These are phyloP conservation scores for Eucalyptus marginata DNA, from an alignment of 345 rosid species.

Conservation along the genomic window DNA sequence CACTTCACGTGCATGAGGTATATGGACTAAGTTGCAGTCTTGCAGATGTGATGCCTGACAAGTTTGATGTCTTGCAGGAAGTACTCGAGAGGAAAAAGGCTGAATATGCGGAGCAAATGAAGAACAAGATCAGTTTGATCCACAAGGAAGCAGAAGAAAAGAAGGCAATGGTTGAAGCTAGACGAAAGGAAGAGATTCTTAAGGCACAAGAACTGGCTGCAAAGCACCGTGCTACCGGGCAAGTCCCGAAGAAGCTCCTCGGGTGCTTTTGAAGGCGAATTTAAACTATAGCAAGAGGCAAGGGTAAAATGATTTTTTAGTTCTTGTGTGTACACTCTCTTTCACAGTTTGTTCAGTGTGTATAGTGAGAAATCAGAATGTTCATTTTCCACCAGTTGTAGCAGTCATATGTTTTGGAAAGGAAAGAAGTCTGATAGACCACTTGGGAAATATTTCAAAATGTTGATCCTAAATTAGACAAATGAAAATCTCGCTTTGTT, in stretches of 20 bases:
- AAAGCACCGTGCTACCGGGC: slow-evolving; percentile 73
- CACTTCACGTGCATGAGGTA: neutral
- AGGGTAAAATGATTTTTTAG: neutral
- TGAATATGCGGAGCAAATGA: slow-evolving; percentile 69
- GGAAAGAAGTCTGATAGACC: neutral
- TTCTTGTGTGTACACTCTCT: neutral
- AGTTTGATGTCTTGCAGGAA: slow-evolving; percentile 33
- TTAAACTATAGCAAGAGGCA: neutral
- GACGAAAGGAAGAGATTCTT: slow-evolving; percentile 61
- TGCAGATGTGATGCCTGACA: neutral
- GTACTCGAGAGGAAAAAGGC: slow-evolving; percentile 77
- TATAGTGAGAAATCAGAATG: neutral
- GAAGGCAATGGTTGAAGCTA: slow-evolving; percentile 77
- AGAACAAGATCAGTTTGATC: slow-evolving; percentile 51
- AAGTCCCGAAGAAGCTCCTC: slow-evolving; percentile 53
- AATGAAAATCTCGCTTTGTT: neutral
- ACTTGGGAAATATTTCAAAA: neutral
- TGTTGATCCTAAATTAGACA: neutral
- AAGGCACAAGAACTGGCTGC: slow-evolving; percentile 90
- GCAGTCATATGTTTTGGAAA: neutral
- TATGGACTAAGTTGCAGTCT: neutral
- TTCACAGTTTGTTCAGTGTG: neutral
- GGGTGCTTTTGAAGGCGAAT: slow-evolving; percentile 54
- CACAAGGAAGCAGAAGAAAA: slow-evolving; percentile 84
- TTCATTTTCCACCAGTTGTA: neutral